phyloP scores from a whole-genome alignment of 2,329 filamentous ascomycete genomes.

The Verticillium longisporum region DNA sequence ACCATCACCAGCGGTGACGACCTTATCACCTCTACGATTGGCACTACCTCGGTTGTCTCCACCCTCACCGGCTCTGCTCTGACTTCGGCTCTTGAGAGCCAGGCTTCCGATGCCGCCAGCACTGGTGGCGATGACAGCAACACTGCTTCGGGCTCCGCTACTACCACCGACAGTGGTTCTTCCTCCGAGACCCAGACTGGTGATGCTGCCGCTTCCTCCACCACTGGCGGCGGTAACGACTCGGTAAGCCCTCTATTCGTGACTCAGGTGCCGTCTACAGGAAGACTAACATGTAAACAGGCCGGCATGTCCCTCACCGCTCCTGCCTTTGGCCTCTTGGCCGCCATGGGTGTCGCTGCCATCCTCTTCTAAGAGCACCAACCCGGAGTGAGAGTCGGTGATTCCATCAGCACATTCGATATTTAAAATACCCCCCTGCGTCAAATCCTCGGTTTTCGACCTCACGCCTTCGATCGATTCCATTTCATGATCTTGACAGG shows the following conservation, averaged over 20 bases:
- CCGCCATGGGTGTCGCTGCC: slow-evolving; percentile 41
- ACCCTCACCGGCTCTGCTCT: slow-evolving; percentile 11
- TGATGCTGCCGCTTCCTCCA: slow-evolving; percentile 2
- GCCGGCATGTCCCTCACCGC: slow-evolving; percentile 29
- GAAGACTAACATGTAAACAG: slow-evolving; percentile 2
- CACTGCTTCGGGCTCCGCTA: neutral
- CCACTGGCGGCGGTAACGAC: neutral
- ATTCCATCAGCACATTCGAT: slow-evolving; percentile 27
- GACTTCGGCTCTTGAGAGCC: neutral
- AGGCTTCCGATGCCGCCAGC: slow-evolving; percentile 3
- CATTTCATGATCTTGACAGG: neutral
- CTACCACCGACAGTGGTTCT: neutral
- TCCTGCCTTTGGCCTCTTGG: slow-evolving; percentile 35
- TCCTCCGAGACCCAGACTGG: slow-evolving; percentile 3
- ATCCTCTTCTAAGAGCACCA: slow-evolving; percentile 35
- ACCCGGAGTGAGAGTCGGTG: neutral
- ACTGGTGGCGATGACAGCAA: slow-evolving; percentile 8
- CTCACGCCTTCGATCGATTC: slow-evolving; percentile 13
- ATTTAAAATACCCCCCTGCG: slow-evolving; percentile 34
- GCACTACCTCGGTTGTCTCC: slow-evolving; percentile 15
- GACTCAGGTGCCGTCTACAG: neutral
- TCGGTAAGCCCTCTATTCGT: neutral
- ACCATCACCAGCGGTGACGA: slow-evolving; percentile 18
- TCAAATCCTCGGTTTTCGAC: slow-evolving; percentile 15
- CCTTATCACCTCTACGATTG: slow-evolving; percentile 18